Base-by-base conservation (phyloP, 148 eudicot species). In the Dysphania ambrosioides region DNA sequence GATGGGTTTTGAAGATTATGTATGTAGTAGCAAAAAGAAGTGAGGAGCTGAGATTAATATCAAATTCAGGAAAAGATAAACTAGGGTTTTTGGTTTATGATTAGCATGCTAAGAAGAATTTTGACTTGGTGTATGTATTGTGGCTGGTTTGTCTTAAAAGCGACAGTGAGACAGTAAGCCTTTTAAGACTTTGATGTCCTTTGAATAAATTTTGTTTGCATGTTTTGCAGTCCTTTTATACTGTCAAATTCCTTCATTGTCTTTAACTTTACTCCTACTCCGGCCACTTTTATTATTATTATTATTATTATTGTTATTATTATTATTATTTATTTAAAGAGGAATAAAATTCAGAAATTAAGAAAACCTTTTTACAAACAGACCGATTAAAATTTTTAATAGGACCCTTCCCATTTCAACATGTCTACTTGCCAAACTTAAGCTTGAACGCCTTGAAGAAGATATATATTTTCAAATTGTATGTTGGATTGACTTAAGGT, bases 1-100 rank as follows among this genome's bases (percentile, higher is more conserved):
- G 63, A 59, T 27, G 5, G 18, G 12, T 8, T 59, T 9, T 1
- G 11, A 34, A 11, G 42, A 34, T 34, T 18, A 36, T 21, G 10
- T 32, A 36, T 31, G 18, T 29, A 47, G 35, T 47, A 26, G 11
- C 1, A 23, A 1, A 69, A 42, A 53, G 23, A 9, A 34, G 47
- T 44, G 35, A 68, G n/a, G 32, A 44, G 57, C 21, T 30, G 5
- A 0, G 32, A 21, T 4, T 53, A 5, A 24, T 68, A 68, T n/a
- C 66, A 67, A 57, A 49, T 7, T 34, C n/a, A 65, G 71, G 49
- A 11, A 53, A 30, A 29, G 51, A 32, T 29, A 38, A 66, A 68
- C 41, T 75, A 76, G 79, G 79, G 79, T 69, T 76, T 75, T 72
- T 19, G n/a, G n/a, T 59, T 47, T 47, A n/a, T n/a, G n/a, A n/a